Conservation (phyloP, 805 yeast genomes). For the Candida yuanshanica region DNA sequence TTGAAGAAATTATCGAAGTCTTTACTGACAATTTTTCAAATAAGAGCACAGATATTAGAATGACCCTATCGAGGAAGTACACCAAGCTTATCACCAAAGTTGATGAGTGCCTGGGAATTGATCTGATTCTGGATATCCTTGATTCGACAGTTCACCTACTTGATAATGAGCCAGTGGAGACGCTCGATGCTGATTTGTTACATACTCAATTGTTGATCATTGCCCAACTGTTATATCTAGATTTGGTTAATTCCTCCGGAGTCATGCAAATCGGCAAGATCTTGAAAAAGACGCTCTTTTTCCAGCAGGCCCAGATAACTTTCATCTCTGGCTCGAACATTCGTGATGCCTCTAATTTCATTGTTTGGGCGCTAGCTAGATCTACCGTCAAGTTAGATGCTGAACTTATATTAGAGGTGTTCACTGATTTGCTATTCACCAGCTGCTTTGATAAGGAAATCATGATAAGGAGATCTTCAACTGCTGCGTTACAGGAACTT, state of each 20-base stretch:
- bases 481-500: slow-evolving; percentile 84
- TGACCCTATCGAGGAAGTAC: slow-evolving; percentile 60
- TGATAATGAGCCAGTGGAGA: slow-evolving; percentile 25
- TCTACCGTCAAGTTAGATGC: slow-evolving; percentile 24
- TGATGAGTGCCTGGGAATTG: slow-evolving; percentile 33
- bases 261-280: slow-evolving; percentile 23
- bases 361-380: slow-evolving; percentile 72
- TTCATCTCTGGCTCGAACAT: slow-evolving; percentile 59
- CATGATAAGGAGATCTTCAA: slow-evolving; percentile 70
- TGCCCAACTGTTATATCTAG: slow-evolving; percentile 27
- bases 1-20: slow-evolving; percentile 46
- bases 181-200: slow-evolving; percentile 26
- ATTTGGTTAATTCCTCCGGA: slow-evolving; percentile 6
- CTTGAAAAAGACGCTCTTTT: slow-evolving; percentile 41
- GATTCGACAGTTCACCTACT: slow-evolving; percentile 22
- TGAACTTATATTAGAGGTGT: slow-evolving; percentile 15
- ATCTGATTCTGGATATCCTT: slow-evolving; percentile 29
- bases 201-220: slow-evolving; percentile 31
- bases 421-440: slow-evolving; percentile 37
- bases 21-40: slow-evolving; percentile 40
- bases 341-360: slow-evolving; percentile 80
- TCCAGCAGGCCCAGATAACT: slow-evolving; percentile 51
- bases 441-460: slow-evolving; percentile 70
- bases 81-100: slow-evolving; percentile 39
- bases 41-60: slow-evolving; percentile 52